Evolutionary conservation across 208 protist species (phyloP).

Genomic region (Phytomonas francai): DNA sequence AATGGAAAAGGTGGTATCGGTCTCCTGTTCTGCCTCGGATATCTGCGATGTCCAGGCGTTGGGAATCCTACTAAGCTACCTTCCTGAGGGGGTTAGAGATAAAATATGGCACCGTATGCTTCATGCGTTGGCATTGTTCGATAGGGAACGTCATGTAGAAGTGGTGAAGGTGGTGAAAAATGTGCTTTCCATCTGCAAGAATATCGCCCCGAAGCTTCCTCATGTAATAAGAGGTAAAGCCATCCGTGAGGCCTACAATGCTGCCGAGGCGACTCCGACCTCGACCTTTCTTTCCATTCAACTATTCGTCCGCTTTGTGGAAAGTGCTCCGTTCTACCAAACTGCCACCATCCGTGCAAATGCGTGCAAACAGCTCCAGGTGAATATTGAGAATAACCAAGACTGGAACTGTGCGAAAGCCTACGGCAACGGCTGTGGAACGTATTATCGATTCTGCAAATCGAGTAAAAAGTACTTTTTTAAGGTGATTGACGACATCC

Average conservation of each 20-base stretch:
- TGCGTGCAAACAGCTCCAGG: slow-evolving; percentile 23
- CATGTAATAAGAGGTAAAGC: slow-evolving; percentile 13
- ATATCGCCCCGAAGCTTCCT: slow-evolving; percentile 11
- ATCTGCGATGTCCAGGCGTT: neutral
- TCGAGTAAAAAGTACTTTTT: slow-evolving; percentile 35
- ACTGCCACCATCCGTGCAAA: slow-evolving; percentile 15
- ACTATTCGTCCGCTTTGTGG: slow-evolving; percentile 32
- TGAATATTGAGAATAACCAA: slow-evolving; percentile 21
- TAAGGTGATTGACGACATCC: slow-evolving; percentile 31
- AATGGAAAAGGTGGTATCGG: neutral
- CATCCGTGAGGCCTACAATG: slow-evolving; percentile 8
- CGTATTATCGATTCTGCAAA: slow-evolving; percentile 39
- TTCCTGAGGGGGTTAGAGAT: neutral
- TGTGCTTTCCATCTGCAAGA: slow-evolving; percentile 20
- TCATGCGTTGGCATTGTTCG: slow-evolving; percentile 25
- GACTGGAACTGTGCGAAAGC: slow-evolving; percentile 22
- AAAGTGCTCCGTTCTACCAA: slow-evolving; percentile 24
- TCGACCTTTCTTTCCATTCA: slow-evolving; percentile 25
- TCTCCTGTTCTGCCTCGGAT: neutral
- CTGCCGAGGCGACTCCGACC: slow-evolving; percentile 7
- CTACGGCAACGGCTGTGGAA: slow-evolving; percentile 20
- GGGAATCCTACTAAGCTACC: neutral
- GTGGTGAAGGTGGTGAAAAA: slow-evolving; percentile 28
- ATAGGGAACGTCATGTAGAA: slow-evolving; percentile 41
- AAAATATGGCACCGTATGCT: slow-evolving; percentile 7